Evolutionary conservation across 345 rosid species (phyloP).

Genomic region (Gossypium ekmanianum): DNA sequence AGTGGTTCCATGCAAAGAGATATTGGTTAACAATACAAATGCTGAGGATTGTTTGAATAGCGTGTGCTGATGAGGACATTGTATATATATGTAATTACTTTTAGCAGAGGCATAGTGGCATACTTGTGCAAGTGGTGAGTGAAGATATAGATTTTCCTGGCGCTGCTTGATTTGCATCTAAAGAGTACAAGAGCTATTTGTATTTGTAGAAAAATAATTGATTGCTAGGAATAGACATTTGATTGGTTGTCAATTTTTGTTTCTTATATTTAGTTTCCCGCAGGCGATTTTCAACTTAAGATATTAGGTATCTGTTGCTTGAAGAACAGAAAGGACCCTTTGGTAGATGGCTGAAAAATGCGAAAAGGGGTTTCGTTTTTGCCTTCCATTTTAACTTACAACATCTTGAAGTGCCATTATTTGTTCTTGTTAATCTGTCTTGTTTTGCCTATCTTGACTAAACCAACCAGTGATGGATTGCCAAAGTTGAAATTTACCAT

Average conservation of each 20-base stretch:
- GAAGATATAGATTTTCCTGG: not conserved
- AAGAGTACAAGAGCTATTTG: not conserved
- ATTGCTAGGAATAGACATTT: not conserved
- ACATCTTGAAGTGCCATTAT: not conserved
- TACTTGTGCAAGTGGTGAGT: not conserved
- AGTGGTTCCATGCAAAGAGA: not conserved
- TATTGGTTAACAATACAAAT: not conserved
- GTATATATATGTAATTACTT: not conserved
- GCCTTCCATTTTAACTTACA: not conserved
- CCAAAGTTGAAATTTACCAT: too few species aligned
- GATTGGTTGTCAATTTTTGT: not conserved
- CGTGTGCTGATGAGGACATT: not conserved
- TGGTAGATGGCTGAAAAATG: not conserved
- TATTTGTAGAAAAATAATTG: not conserved
- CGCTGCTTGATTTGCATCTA: not conserved
- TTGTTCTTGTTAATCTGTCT: not conserved
- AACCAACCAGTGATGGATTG: not conserved
- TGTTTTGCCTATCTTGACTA: not conserved
- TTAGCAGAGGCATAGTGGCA: not conserved
- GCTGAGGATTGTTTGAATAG: not conserved
- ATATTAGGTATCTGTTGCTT: not conserved
- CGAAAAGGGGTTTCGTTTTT: not conserved
- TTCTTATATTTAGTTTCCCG: not conserved
- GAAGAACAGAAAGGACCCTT: not conserved
- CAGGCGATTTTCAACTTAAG: not conserved